phyloP scores from a whole-genome alignment of 2,329 filamentous ascomycete species.

The Microcera coccophila region DNA sequence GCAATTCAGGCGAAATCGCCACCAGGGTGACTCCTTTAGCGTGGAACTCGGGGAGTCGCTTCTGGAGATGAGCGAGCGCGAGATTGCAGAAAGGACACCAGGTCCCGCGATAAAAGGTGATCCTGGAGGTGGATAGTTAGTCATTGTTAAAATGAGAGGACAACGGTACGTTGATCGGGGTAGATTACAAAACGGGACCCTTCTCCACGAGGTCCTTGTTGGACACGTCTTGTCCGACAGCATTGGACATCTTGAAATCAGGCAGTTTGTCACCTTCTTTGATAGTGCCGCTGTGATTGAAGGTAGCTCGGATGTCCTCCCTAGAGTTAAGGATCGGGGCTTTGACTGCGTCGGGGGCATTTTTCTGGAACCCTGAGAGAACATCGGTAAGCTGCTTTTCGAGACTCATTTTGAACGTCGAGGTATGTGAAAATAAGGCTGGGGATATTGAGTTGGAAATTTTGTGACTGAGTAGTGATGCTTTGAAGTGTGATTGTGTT shows the following conservation, averaged over 20 bases:
- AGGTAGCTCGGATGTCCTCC: slow-evolving; percentile 11
- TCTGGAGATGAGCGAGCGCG: slow-evolving; percentile 34
- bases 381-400: slow-evolving; percentile 6
- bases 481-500: too few species aligned
- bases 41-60: slow-evolving; percentile 32
- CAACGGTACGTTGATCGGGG: neutral
- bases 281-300: slow-evolving; percentile 26
- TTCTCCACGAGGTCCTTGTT: slow-evolving; percentile 29
- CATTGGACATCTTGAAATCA: slow-evolving; percentile 33
- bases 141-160: neutral
- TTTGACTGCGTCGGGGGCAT: slow-evolving; percentile 3
- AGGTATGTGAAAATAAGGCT: too few species aligned
- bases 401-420: slow-evolving; percentile 6
- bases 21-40: slow-evolving; percentile 37
- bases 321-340: slow-evolving; percentile 1
- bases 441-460: too few species aligned
- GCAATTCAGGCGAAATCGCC: slow-evolving; percentile 41
- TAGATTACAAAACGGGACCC: slow-evolving; percentile 29
- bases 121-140: slow-evolving; percentile 3
- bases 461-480: too few species aligned
- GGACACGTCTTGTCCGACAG: slow-evolving; percentile 31
- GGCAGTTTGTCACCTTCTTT: slow-evolving; percentile 34
- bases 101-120: slow-evolving; percentile 45
- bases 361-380: slow-evolving; percentile 5
- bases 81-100: slow-evolving; percentile 48